These are phyloP conservation scores for Irpex lacteus DNA, from an alignment of 1,284 basidiomycete genomes.

Conservation along the genomic window DNA sequence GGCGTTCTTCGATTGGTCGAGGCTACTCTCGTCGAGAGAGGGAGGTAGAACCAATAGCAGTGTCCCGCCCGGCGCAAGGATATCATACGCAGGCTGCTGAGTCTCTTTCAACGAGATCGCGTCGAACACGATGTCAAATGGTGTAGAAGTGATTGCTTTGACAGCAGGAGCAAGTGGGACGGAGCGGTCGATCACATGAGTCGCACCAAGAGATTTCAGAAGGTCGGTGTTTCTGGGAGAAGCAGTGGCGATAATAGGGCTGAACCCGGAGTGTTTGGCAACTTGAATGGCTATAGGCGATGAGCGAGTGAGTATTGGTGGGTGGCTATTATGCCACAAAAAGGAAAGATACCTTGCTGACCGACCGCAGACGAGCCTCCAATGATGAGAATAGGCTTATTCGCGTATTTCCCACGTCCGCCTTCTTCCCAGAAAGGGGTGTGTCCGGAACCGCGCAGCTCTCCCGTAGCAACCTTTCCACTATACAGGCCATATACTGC, in stretches of 20 bases:
- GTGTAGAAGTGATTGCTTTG: slow-evolving; percentile 9
- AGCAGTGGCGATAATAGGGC: slow-evolving; percentile 45
- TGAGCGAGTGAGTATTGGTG: too few relatives aligned
- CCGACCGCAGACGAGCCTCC: slow-evolving; percentile 39
- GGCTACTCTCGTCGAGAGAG: not conserved
- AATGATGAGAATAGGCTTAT: slow-evolving; percentile 31
- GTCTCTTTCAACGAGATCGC: slow-evolving; percentile 8
- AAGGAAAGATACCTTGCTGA: slow-evolving; percentile 26
- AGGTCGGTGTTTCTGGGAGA: slow-evolving; percentile 39
- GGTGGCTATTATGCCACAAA: too few relatives aligned
- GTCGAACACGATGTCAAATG: slow-evolving; percentile 12
- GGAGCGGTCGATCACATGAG: slow-evolving; percentile 36
- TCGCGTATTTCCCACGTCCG: slow-evolving; percentile 26
- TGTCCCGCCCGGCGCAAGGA: slow-evolving; percentile 12
- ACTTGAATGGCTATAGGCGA: slow-evolving; percentile 37
- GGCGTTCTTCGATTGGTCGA: not conserved
- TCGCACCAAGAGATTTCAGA: slow-evolving; percentile 49
- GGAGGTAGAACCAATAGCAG: not conserved
- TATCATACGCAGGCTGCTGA: slow-evolving; percentile 10
- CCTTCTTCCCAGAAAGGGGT: slow-evolving; percentile 18
- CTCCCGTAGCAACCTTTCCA: not conserved
- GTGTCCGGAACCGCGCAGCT: slow-evolving; percentile 11
- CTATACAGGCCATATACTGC: slow-evolving; percentile 17
- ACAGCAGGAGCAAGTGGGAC: slow-evolving; percentile 3
- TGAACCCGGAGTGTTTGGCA: slow-evolving; percentile 45